Conservation (phyloP, 1,139 yeast genomes). For the Lizanozyma gosingica region DNA sequence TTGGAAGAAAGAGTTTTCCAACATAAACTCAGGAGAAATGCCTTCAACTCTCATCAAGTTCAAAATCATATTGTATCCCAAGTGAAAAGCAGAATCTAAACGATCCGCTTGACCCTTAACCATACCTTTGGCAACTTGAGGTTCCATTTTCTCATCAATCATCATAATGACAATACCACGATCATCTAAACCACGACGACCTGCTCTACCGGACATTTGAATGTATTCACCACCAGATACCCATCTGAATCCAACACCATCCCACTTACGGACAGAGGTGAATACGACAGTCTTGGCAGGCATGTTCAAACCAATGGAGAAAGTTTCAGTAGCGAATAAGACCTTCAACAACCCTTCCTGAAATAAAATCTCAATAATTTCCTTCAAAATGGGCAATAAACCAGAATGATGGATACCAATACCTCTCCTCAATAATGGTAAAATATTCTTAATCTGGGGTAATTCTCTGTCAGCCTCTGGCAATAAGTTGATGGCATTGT, state of each 20-base stretch:
- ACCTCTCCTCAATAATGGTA: slow-evolving; percentile 86
- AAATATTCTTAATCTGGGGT: slow-evolving; percentile 86
- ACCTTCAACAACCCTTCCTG: slow-evolving; percentile 95
- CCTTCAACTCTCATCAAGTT: slow-evolving; percentile 96
- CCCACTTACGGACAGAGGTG: slow-evolving; percentile 97
- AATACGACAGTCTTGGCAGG: slow-evolving; percentile 98
- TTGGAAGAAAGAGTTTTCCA: slow-evolving; percentile 88
- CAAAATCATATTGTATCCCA: slow-evolving; percentile 95
- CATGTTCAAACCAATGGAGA: slow-evolving; percentile 95
- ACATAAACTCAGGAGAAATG: slow-evolving; percentile 94
- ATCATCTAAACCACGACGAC: slow-evolving; percentile 98
- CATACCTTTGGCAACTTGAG: slow-evolving; percentile 98
- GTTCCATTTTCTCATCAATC: slow-evolving; percentile 99
- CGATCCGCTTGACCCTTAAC: slow-evolving; percentile 98
- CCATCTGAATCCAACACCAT: slow-evolving; percentile 95
- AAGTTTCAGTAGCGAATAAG: slow-evolving; percentile 94
- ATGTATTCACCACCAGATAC: slow-evolving; percentile 98
- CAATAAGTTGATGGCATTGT: slow-evolving; percentile 76
- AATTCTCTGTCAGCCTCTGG: slow-evolving; percentile 87
- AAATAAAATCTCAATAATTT: slow-evolving; percentile 91
- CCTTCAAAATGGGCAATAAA: slow-evolving; percentile 86
- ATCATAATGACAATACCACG: slow-evolving; percentile 98
- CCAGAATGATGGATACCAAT: slow-evolving; percentile 99
- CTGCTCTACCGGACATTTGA: slow-evolving; percentile 99
- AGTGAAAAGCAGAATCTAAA: slow-evolving; percentile 90